These are phyloP conservation scores for Ophiostoma montium DNA, from an alignment of 2,329 filamentous ascomycete species.

Conservation along the genomic window DNA sequence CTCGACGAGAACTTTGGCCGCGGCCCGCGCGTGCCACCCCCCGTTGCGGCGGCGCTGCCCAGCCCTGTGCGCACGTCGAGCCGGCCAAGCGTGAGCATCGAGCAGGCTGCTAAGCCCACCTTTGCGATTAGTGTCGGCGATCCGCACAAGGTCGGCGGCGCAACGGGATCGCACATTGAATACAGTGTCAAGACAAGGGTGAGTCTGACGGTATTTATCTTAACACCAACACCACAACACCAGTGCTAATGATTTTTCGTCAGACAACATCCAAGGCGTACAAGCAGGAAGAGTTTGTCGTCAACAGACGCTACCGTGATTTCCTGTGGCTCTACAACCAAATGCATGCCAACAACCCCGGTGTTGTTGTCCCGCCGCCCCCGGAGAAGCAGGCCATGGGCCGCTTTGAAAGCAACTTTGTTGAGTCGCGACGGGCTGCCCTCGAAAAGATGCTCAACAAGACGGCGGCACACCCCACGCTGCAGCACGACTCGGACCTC, in stretches of 20 bases:
- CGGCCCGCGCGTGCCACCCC: slow-evolving; percentile 51
- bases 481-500: slow-evolving; percentile 85
- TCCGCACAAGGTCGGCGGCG: slow-evolving; percentile 91
- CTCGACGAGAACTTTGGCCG: slow-evolving; percentile 35
- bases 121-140: slow-evolving; percentile 90
- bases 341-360: slow-evolving; percentile 85
- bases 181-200: slow-evolving; percentile 93
- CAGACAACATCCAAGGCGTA: slow-evolving; percentile 95
- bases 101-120: slow-evolving; percentile 82
- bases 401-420: slow-evolving; percentile 91
- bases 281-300: slow-evolving; percentile 79
- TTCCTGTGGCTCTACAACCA: slow-evolving; percentile 97
- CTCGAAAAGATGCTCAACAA: slow-evolving; percentile 98
- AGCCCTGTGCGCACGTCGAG: slow-evolving; percentile 36
- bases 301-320: slow-evolving; percentile 87
- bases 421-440: slow-evolving; percentile 80
- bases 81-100: slow-evolving; percentile 73
- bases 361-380: slow-evolving; percentile 85
- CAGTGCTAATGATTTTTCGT: neutral
- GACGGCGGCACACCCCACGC: slow-evolving; percentile 71
- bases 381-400: slow-evolving; percentile 97
- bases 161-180: slow-evolving; percentile 94
- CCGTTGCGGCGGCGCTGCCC: slow-evolving; percentile 43
- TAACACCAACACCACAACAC: neutral
- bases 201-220: slow-evolving; percentile 15